phyloP scores from a whole-genome alignment of 345 rosid genomes.

The Gossypium herbaceum region DNA sequence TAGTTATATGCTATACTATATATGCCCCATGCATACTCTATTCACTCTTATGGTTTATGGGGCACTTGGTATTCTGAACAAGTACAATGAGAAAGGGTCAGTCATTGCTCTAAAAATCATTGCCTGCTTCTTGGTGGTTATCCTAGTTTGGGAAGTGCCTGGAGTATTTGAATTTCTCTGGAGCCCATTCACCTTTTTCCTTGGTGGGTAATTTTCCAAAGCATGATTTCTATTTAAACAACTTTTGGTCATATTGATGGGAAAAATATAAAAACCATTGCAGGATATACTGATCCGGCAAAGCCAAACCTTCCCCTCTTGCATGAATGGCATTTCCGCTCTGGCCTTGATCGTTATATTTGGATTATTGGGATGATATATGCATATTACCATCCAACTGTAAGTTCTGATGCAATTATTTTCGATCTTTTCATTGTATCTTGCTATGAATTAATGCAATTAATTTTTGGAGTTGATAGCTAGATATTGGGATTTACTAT shows the following conservation, averaged over 20 bases:
- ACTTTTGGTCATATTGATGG: not conserved
- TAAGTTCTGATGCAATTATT: conserved; percentile 36
- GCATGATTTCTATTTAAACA: conserved; percentile 17
- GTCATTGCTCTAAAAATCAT: conserved; percentile 68
- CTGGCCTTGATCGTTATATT: conserved; percentile 98
- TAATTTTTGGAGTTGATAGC: conserved; percentile 12
- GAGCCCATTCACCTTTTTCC: conserved; percentile 80
- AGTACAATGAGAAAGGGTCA: conserved; percentile 76
- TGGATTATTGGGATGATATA: conserved; percentile 99
- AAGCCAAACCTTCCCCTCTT: conserved; percentile 61
- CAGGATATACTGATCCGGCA: conserved; percentile 93
- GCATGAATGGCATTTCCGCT: conserved; percentile 99
- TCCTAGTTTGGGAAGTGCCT: conserved; percentile 90
- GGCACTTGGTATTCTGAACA: conserved; percentile 86
- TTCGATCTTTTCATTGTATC: conserved; percentile 7
- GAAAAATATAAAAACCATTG: conserved; percentile 26
- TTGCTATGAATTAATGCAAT: not conserved
- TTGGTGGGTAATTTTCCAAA: conserved; percentile 54
- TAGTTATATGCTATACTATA: conserved; percentile 88
- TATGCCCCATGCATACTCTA: conserved; percentile 98
- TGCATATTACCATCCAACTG: conserved; percentile 98
- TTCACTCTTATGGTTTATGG: conserved; percentile 99
- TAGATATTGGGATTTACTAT: conserved; percentile 13
- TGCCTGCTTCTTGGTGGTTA: conserved; percentile 81
- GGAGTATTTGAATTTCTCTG: conserved; percentile 92